A percentile compares a stretch with the other conserved stretches of the same genome.
Evolutionary conservation across 83 land plant genomes (phyloP).

Genomic region (Picea abies): DNA sequence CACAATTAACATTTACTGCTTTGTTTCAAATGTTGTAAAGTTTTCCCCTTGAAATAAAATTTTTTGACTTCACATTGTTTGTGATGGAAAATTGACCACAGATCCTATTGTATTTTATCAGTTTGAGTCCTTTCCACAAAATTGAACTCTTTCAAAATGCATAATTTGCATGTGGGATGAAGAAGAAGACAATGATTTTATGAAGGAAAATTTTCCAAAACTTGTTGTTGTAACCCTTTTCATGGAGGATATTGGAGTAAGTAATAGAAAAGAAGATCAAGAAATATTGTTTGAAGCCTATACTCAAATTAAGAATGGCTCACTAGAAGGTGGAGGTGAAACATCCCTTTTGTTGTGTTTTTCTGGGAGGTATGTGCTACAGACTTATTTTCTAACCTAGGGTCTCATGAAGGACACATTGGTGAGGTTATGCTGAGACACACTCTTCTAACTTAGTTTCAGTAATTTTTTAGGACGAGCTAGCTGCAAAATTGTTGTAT

Average conservation of each 20-base stretch:
- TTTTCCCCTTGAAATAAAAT: slow-evolving; percentile 22
- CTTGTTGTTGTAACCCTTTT: slow-evolving; percentile 22
- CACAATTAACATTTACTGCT: too few relatives aligned
- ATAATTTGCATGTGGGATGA: not conserved
- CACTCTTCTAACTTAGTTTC: too few relatives aligned
- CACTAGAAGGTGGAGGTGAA: slow-evolving; percentile 21
- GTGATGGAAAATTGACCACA: slow-evolving; percentile 8
- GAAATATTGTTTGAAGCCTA: slow-evolving; percentile 23
- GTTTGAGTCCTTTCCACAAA: not conserved
- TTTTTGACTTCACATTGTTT: slow-evolving; percentile 16
- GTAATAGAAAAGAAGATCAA: slow-evolving; percentile 31
- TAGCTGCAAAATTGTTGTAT: too few relatives aligned
- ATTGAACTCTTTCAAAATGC: not conserved
- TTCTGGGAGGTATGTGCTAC: slow-evolving; percentile 15
- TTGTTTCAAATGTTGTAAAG: slow-evolving; percentile 32
- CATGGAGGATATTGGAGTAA: slow-evolving; percentile 32
- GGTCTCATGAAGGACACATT: too few relatives aligned
- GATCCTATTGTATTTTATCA: not conserved
- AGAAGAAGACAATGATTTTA: not conserved
- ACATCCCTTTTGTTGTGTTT: slow-evolving; percentile 30
- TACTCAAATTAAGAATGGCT: slow-evolving; percentile 18
- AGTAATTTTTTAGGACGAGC: too few relatives aligned
- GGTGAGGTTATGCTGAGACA: too few relatives aligned
- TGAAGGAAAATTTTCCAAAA: not conserved
- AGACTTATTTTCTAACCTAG: too few relatives aligned